Conservation (phyloP, 2,329 filamentous ascomycete species). For the Alternaria burnsii region DNA sequence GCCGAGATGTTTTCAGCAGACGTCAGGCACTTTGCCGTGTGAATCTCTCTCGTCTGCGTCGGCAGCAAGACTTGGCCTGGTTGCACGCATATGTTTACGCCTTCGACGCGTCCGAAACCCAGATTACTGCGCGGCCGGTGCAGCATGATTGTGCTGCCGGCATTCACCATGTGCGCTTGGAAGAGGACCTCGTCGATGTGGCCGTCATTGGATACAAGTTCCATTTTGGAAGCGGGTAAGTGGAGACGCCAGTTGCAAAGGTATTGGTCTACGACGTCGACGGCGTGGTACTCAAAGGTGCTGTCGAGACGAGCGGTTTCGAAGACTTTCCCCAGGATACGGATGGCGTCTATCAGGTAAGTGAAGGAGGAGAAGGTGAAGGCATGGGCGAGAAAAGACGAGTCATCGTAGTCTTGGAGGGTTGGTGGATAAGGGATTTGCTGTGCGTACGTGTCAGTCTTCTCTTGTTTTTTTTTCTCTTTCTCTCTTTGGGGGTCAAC, state of each 20-base stretch:
- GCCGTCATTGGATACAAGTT: constrained; percentile 73
- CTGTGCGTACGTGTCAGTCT: constrained; percentile 21
- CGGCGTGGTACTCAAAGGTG: constrained; percentile 54
- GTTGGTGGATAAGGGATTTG: constrained; percentile 55
- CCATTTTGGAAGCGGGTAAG: constrained; percentile 74
- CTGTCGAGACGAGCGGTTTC: constrained; percentile 50
- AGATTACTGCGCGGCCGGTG: constrained; percentile 56
- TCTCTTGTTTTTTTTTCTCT: not conserved
- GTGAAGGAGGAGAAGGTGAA: constrained; percentile 82
- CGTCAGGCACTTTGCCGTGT: constrained; percentile 82
- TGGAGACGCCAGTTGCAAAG: constrained; percentile 81
- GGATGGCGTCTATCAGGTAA: constrained; percentile 82
- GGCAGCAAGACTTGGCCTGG: constrained; percentile 62
- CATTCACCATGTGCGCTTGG: constrained; percentile 81
- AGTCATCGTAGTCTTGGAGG: constrained; percentile 80
- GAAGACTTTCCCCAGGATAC: constrained; percentile 81
- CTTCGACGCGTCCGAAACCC: constrained; percentile 47
- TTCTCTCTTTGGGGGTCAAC: not conserved
- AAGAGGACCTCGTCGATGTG: constrained; percentile 87
- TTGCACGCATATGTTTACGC: constrained; percentile 70
- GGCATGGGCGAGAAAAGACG: constrained; percentile 72
- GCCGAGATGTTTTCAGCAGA: constrained; percentile 80
- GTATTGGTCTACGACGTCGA: constrained; percentile 67
- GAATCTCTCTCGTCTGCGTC: constrained; percentile 63
- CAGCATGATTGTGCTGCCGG: constrained; percentile 51